These are phyloP conservation scores for Apiospora malaysiana DNA, from an alignment of 2,329 filamentous ascomycete genomes.

Conservation along the genomic window DNA sequence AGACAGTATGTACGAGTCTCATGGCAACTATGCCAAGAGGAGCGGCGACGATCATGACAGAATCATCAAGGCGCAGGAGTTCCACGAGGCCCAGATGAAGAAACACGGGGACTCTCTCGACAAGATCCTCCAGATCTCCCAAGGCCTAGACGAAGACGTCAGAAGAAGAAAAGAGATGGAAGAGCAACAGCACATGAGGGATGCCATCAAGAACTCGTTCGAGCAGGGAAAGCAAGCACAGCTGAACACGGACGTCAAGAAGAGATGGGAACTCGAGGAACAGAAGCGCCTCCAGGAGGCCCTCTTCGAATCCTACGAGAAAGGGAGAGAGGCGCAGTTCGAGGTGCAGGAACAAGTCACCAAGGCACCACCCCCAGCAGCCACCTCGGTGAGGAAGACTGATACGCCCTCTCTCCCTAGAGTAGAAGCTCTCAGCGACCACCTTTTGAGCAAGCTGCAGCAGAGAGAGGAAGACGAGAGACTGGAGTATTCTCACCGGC, in stretches of 20 bases:
- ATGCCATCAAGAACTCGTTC: constrained; percentile 7
- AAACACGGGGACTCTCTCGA: constrained; percentile 3
- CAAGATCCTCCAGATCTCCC: neutral
- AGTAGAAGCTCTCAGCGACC: constrained; percentile 7
- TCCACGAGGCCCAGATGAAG: constrained; percentile 1
- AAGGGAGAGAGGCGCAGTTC: constrained; percentile 5
- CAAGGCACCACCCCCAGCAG: neutral
- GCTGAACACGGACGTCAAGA: neutral
- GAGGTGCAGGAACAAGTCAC: constrained; percentile 2
- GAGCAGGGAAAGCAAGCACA: constrained; percentile 2
- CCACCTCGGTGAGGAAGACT: neutral
- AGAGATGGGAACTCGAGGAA: constrained; percentile 17
- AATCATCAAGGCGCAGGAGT: constrained; percentile 4
- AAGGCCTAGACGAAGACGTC: neutral
- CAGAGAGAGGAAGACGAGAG: constrained; percentile 2
- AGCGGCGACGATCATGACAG: neutral
- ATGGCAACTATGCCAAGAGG: constrained; percentile 5
- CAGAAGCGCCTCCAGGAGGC: constrained; percentile 4
- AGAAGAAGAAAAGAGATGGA: constrained; percentile 9
- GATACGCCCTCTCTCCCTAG: neutral
- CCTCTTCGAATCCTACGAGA: constrained; percentile 6
- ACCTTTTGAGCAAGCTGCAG: neutral
- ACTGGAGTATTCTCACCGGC: constrained; percentile 1
- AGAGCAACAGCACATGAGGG: neutral
- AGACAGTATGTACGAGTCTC: neutral